phyloP scores from a whole-genome alignment of 805 yeast genomes.

The Saturnispora sanitii region DNA sequence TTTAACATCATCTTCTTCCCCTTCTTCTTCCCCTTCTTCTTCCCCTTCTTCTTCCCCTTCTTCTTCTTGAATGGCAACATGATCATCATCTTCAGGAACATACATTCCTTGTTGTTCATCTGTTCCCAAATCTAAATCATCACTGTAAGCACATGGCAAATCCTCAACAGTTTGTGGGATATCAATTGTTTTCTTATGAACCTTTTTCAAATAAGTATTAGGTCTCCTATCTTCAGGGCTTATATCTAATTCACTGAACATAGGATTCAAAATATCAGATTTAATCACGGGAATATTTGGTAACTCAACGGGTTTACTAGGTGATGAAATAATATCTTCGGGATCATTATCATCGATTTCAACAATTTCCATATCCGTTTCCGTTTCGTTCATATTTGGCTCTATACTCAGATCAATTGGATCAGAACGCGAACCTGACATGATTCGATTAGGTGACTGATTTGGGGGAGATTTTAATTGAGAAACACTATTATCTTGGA shows the following conservation, averaged over 20 bases:
- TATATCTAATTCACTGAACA: constrained; percentile 14
- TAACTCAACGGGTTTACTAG: background rate
- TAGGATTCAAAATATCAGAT: constrained; percentile 13
- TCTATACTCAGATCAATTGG: constrained; percentile 7
- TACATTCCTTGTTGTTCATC: background rate
- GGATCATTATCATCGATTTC: constrained; percentile 21
- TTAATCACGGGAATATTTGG: constrained; percentile 9
- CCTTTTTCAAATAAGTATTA: constrained; percentile 7
- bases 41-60: constrained; percentile 6
- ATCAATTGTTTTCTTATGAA: background rate
- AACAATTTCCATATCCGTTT: constrained; percentile 14
- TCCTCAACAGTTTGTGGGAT: too few species aligned
- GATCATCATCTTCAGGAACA: background rate
- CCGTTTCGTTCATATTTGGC: background rate
- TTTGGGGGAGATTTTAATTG: background rate
- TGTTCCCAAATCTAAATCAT: background rate
- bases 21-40: constrained; percentile 1
- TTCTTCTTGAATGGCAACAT: background rate
- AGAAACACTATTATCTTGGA: too few species aligned
- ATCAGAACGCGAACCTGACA: constrained; percentile 4
- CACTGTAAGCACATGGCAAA: background rate
- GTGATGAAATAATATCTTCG: constrained; percentile 5
- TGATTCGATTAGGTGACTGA: background rate
- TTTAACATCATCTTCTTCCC: too few species aligned
- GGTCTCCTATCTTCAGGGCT: background rate